A percentile compares a stretch with the other conserved stretches of the same genome.
phyloP scores from a whole-genome alignment of 768 basidiomycete genomes.

The Rhizopogon salebrosus region DNA sequence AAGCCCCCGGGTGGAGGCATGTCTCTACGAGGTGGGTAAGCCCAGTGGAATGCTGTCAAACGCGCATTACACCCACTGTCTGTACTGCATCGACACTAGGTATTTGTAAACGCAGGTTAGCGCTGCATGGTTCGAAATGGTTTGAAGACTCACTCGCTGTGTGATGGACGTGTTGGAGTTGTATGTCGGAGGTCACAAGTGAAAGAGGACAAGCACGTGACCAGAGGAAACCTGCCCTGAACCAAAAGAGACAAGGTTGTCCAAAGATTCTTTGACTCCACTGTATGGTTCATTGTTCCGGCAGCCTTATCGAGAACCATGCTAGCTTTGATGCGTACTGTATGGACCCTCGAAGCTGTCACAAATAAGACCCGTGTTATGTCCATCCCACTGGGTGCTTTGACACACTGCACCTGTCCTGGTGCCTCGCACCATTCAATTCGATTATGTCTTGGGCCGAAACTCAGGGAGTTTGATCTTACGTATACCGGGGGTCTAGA shows the following conservation, averaged over 20 bases:
- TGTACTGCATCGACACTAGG: constrained; percentile 22
- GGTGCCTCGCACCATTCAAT: not conserved
- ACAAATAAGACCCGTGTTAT: too few relatives aligned
- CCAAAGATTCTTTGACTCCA: too few relatives aligned
- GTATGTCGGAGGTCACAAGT: not conserved
- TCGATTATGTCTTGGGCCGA: not conserved
- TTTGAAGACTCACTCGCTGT: constrained; percentile 1
- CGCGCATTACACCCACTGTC: constrained; percentile 21
- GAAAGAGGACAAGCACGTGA: not conserved
- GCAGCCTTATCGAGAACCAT: not conserved
- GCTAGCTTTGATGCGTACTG: not conserved
- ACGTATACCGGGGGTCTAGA: too few relatives aligned
- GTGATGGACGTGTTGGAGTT: not conserved
- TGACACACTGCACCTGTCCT: not conserved
- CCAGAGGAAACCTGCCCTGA: not conserved
- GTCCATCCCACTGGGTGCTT: too few relatives aligned
- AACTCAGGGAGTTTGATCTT: not conserved
- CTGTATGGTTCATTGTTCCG: too few relatives aligned
- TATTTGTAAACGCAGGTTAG: not conserved
- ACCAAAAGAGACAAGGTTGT: too few relatives aligned
- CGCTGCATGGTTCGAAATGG: not conserved
- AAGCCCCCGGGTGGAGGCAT: constrained; percentile 95
- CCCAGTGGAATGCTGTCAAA: constrained; percentile 7
- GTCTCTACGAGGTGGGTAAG: constrained; percentile 52
- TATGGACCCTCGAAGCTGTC: not conserved